Evolutionary conservation across 306 rosid genomes (phyloP), one percentile per base, ranked within the genome.

Genomic region (Prunus persica): DNA sequence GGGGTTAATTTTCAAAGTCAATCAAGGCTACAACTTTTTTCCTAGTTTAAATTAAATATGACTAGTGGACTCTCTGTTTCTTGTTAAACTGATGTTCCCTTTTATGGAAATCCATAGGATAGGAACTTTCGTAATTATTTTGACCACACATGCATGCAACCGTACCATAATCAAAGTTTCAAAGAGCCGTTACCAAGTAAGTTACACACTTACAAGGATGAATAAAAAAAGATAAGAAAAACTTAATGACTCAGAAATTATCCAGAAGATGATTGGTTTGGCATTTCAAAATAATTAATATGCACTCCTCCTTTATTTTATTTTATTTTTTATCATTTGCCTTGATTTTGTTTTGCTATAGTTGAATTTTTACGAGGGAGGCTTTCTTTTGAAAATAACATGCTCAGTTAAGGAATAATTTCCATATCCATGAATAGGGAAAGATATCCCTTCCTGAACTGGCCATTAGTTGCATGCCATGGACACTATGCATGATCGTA

Each of bases 41-140:
- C 57, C 19, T 73, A 73, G 77, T 58, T 58, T 56, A 34, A 56
- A 20, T 57, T 41, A 45, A 73, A 45, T 45, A 45, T 45, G 56
- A 58, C 45, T 45, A 25, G 43, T 8, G 3, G 66, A 25, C n/a
- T 11, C 24, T 58, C 24, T 57, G 22, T 72, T 25, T 72, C 54
- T 22, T 56, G 66, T 38, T 22, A 20, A 56, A 38, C 54, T 55
- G 52, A 56, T 34, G 46, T 20, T 20, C 8, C 30, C 2, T 28
- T 2, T 28, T 41, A 41, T 15, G 58, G 38, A 57, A 72, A 41
- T 72, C 41, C 24, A n/a, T 38, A 16, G 43, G 2, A 56, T 38
- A 16, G 43, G 2, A 56, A 46, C 43, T 57, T 51, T 38, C 34
- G 13, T 22, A 55, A 38, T 16, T 57, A 13, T n/a, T n/a, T 71